Base-by-base conservation (phyloP, 2,329 filamentous ascomycete species). In the Cercospora brassicicola region DNA sequence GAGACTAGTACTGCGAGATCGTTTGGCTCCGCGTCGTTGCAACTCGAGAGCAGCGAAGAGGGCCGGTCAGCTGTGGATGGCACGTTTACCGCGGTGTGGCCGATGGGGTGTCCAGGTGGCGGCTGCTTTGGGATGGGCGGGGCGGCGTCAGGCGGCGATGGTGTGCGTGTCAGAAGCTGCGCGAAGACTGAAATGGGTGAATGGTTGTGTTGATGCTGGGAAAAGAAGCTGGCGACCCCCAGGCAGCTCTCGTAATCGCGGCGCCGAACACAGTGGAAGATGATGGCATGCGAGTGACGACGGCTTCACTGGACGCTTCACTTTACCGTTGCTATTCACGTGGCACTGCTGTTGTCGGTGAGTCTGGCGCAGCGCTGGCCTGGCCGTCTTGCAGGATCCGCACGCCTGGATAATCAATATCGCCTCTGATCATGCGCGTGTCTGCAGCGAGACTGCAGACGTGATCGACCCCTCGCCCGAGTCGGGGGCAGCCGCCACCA, bases 261-360 rank as follows among this genome's bases (percentile, higher is more conserved):
- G 53, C 53, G 53, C 53, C 53, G 53, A 57, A 57, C 45, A 51
- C 45, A 51, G 45, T 51, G 45, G 45, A 51, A 20, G 45, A 51
- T 51, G 45, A 23, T 51, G 45, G n/a, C 45, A 51, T 51, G 45
- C 45, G 45, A 23, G 45, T 51, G 45, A 51, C 45, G 45, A 23
- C 45, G 42, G 42, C 42, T 23, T 23, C 18, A 42, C 36, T 42
- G n/a, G 36, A 42, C 45, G 18, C 45, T 51, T 51, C 45, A 51
- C 45, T 51, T 26, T 15, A 30, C 53, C 53, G 53, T 33, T 33
- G 13, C 18, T 15, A 18, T 36, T 56, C 62, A 64, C 62, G 62
- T 64, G 62, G 62, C 51, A 64, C 51, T 36, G 62, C 62, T 56
- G 45, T 31, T 64, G 62, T 64, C 62, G 62, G 62, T 64, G 62